A percentile compares a stretch with the other conserved stretches of the same genome.
Evolutionary conservation across 495 filamentous ascomycete genomes (phyloP).

Genomic region (Letharia columbiana): DNA sequence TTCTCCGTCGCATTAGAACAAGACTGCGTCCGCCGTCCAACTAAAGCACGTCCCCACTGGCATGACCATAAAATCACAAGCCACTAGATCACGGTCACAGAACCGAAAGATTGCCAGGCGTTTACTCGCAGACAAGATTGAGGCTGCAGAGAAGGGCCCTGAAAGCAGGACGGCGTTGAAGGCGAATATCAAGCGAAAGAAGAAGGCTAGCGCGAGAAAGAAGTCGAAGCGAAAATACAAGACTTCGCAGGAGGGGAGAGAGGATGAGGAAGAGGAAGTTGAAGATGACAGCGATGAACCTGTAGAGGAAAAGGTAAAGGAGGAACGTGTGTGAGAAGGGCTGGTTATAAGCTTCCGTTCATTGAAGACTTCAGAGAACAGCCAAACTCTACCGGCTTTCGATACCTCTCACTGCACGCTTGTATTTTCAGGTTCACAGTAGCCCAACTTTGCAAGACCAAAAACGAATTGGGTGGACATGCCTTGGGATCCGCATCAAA

Average conservation of each 20-base stretch:
- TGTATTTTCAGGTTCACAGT: background rate
- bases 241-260: constrained; percentile 37
- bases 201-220: constrained; percentile 58
- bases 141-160: constrained; percentile 54
- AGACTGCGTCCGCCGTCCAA: constrained; percentile 93
- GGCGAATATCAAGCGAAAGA: constrained; percentile 45
- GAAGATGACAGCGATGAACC: constrained; percentile 42
- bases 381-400: background rate
- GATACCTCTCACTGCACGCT: background rate
- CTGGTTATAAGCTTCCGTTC: background rate
- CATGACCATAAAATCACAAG: constrained; percentile 85
- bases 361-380: background rate
- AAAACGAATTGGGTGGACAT: background rate
- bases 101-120: constrained; percentile 82
- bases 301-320: constrained; percentile 28
- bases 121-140: constrained; percentile 68
- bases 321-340: constrained; percentile 14
- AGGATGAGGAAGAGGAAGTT: constrained; percentile 41
- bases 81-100: constrained; percentile 75
- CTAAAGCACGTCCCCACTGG: constrained; percentile 83
- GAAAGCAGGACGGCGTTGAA: constrained; percentile 50
- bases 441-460: background rate
- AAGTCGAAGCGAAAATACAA: constrained; percentile 61
- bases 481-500: background rate
- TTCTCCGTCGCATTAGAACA: constrained; percentile 54